phyloP scores from a whole-genome alignment of 2,329 filamentous ascomycete genomes.

The Penicillium freii region DNA sequence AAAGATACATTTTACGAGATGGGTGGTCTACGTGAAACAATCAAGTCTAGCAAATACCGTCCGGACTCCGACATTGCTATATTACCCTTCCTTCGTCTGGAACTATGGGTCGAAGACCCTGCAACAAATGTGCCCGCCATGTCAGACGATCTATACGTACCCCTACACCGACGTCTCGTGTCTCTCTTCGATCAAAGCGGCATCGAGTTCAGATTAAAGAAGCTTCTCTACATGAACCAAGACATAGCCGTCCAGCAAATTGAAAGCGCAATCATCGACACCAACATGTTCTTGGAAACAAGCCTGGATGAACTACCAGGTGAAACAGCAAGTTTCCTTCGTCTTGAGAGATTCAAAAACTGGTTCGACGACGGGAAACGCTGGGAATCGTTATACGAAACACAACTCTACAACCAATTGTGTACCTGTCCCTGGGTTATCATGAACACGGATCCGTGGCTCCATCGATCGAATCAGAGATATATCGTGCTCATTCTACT shows the following conservation, averaged over 20 bases:
- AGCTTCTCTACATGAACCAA: neutral
- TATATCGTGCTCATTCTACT: neutral
- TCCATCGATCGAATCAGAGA: neutral
- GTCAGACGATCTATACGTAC: neutral
- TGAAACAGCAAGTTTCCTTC: neutral
- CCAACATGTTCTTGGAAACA: neutral
- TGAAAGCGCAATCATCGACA: neutral
- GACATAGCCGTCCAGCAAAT: neutral
- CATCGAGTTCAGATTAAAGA: neutral
- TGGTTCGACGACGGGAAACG: neutral
- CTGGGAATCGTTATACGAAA: constrained; percentile 2
- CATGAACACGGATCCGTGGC: neutral
- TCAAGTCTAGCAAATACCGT: neutral
- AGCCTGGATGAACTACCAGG: neutral
- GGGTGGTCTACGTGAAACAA: neutral
- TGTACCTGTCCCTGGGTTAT: neutral
- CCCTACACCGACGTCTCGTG: neutral
- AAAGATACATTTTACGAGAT: neutral
- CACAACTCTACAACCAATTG: neutral
- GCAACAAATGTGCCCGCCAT: neutral
- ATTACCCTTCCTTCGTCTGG: constrained; percentile 1
- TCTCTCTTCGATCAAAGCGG: neutral
- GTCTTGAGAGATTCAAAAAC: neutral
- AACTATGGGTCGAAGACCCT: neutral
- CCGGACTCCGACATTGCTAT: constrained; percentile 7